Conservation (phyloP, 345 rosid species). For the Carallia pectinifolia region DNA sequence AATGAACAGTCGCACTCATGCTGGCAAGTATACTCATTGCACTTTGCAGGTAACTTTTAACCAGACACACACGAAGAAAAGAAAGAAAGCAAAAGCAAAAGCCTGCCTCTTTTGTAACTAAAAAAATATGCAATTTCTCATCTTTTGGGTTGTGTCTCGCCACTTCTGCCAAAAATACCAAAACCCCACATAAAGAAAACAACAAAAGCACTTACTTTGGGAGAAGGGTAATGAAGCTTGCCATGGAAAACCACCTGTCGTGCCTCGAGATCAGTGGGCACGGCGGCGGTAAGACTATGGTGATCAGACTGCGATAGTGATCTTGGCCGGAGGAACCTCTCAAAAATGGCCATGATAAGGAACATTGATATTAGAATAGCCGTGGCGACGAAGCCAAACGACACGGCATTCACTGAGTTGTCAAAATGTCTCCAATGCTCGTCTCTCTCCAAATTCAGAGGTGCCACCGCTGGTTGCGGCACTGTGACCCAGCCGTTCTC, state of each 20-base stretch:
- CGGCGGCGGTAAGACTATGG: not conserved
- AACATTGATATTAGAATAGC: conserved; percentile 33
- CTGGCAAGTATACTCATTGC: conserved; percentile 32
- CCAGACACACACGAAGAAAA: not conserved
- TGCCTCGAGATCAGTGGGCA: conserved; percentile 19
- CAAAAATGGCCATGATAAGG: conserved; percentile 34
- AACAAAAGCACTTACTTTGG: conserved; percentile 13
- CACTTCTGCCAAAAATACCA: not conserved
- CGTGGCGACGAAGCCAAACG: conserved; percentile 35
- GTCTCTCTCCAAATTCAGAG: conserved; percentile 17
- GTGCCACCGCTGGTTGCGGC: conserved; percentile 12
- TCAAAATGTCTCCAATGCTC: conserved; percentile 31
- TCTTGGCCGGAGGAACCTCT: conserved; percentile 28
- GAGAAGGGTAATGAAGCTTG: conserved; percentile 23
- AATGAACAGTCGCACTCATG: conserved; percentile 32
- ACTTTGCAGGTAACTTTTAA: conserved; percentile 16
- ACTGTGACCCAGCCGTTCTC: conserved; percentile 21
- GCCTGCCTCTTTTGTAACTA: conserved; percentile 4
- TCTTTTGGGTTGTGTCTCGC: too few relatives aligned
- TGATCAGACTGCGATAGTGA: conserved; percentile 5
- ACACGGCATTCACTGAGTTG: conserved; percentile 30
- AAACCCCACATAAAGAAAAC: not conserved
- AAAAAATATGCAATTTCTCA: not conserved
- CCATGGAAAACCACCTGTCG: conserved; percentile 9
- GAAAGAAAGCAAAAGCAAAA: not conserved